Evolutionary conservation across 2,329 filamentous ascomycete genomes (phyloP).

Genomic region (Didymella exigua): DNA sequence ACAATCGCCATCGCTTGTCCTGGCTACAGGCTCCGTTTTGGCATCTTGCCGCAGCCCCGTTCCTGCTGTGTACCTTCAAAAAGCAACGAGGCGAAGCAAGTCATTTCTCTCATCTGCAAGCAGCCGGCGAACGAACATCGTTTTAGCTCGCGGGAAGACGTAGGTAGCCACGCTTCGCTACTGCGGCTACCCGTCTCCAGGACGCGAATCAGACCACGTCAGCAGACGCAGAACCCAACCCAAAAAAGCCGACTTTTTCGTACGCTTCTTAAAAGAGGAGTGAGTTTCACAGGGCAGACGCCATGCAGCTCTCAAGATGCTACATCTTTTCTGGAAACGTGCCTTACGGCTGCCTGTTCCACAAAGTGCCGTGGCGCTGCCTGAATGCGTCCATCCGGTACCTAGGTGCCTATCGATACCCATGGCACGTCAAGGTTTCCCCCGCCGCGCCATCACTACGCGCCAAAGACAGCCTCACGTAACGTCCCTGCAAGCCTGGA

Average conservation of each 20-base stretch:
- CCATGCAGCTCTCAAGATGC: conserved; percentile 12
- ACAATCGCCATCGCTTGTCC: conserved; percentile 24
- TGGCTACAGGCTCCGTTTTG: conserved; percentile 18
- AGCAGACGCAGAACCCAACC: conserved; percentile 6
- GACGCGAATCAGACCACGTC: conserved; percentile 1
- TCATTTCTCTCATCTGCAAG: conserved; percentile 2
- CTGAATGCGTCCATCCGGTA: conserved; percentile 10
- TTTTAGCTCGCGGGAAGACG: conserved; percentile 11
- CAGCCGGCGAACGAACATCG: conserved; percentile 16
- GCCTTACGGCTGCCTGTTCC: conserved; percentile 21
- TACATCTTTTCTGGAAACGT: conserved; percentile 19
- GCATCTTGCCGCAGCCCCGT: conserved; percentile 20
- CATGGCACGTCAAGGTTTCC: conserved; percentile 25
- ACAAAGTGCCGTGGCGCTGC: conserved; percentile 10
- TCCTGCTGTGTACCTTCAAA: conserved; percentile 23
- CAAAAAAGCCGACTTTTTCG: neutral
- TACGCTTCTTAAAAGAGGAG: conserved; percentile 7
- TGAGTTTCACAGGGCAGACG: conserved; percentile 15
- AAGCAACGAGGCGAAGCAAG: conserved; percentile 1
- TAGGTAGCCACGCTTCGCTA: conserved; percentile 2
- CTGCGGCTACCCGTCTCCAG: conserved; percentile 7
- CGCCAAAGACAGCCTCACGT: conserved; percentile 9
- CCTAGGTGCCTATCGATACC: conserved; percentile 26
- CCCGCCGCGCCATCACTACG: conserved; percentile 14
- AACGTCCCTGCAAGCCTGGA: conserved; percentile 14